Percentiles rank a stretch among this genome's conserved stretches.
Evolutionary conservation across 331 rosid species (phyloP).

Genomic region (Rhamnella rubrinervis): DNA sequence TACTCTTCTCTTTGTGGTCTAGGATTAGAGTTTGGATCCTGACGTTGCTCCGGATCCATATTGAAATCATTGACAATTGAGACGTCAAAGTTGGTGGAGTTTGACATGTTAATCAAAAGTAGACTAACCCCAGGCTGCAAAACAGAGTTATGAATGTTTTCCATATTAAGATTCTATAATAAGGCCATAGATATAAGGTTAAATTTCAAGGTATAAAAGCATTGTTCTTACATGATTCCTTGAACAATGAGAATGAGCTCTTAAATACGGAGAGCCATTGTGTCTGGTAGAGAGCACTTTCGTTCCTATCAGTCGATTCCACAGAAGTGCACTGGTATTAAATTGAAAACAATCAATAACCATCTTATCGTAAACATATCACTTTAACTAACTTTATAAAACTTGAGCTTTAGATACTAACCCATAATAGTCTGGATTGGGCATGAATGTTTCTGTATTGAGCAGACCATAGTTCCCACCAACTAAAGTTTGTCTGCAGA

Average conservation of each 20-base stretch:
- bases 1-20: constrained; percentile 47
- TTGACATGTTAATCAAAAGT: constrained; percentile 62
- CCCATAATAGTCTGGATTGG: constrained; percentile 78
- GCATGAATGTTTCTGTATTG: constrained; percentile 59
- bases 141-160: background rate
- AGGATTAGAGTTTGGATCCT: background rate
- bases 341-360: background rate
- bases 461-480: constrained; percentile 78
- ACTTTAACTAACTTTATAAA: no score
- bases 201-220: background rate
- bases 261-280: constrained; percentile 46
- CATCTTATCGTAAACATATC: no score
- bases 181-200: background rate
- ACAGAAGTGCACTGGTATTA: constrained; percentile 51
- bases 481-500: constrained; percentile 59
- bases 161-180: background rate
- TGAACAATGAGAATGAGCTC: constrained; percentile 61
- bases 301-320: constrained; percentile 73
- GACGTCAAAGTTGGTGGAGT: constrained; percentile 40
- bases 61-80: constrained; percentile 33
- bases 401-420: constrained; percentile 7
- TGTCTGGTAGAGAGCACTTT: constrained; percentile 40
- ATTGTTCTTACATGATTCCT: constrained; percentile 33
- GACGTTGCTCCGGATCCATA: background rate
- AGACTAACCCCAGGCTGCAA: constrained; percentile 53